Evolutionary conservation across 2,329 filamentous ascomycete species (phyloP), one percentile per base, ranked within the genome.

Genomic region (Rutstroemia sp.): DNA sequence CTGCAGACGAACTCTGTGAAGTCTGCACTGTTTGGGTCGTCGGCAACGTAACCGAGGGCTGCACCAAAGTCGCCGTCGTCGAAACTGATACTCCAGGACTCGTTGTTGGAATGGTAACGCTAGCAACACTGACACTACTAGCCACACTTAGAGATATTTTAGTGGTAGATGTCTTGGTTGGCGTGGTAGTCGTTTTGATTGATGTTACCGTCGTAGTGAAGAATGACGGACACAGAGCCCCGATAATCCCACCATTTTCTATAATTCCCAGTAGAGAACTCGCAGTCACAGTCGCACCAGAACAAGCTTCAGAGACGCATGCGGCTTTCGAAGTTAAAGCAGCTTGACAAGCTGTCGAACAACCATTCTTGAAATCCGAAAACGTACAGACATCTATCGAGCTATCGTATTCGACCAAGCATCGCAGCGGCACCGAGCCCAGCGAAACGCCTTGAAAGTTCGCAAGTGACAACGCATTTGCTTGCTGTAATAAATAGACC

Each of bases 211-310:
- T 57, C 16, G 57, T 59, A 23, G 61, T 55, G 49, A 34, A 51
- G 37, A 39, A 52, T 44, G 6, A 23, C 12, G 63, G 63, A 53
- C 68, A 70, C 14, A 70, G 50, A 23, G 66, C 65, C 46, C 34
- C 45, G 21, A 69, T 53, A 27, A 69, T 65, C n/a, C 62, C 64
- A 49, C 68, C 67, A 51, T 46, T 60, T 57, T 62, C 55, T 2
- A 69, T 59, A 16, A 68, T 66, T n/a, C 66, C 68, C n/a, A 70
- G 49, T 25, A 70, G 55, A 14, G 65, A 62, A 41, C 56, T 65
- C 14, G 64, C 42, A 48, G 39, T 63, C 7, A 65, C 65, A 19
- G 18, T 27, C 4, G 63, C 59, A 14, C 46, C 57, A 25, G 41
- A 46, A 51, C 68, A 70, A 23, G 60, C 58, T 7, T 41, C 49